Conservation (phyloP, 2,329 filamentous ascomycete species). For the Aspergillus clavatus region DNA sequence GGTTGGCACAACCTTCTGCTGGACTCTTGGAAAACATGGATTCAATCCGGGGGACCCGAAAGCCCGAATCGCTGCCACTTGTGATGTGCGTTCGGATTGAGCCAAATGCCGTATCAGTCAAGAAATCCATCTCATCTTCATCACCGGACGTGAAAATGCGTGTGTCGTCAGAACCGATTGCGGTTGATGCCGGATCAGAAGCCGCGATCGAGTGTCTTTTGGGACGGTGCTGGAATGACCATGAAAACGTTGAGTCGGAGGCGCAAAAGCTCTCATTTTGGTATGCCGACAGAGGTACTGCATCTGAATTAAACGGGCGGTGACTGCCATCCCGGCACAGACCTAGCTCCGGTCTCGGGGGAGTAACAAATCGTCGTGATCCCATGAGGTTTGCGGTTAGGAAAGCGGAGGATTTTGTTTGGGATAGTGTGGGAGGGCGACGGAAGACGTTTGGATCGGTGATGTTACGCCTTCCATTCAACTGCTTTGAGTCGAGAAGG, state of each 20-base stretch:
- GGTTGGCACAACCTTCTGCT: conserved; percentile 32
- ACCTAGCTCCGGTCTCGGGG: conserved; percentile 21
- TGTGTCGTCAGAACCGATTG: conserved; percentile 58
- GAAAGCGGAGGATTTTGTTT: conserved; percentile 17
- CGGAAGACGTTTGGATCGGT: conserved; percentile 38
- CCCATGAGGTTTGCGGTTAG: conserved; percentile 11
- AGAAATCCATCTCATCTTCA: conserved; percentile 57
- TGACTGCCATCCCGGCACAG: conserved; percentile 11
- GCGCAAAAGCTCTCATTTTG: conserved; percentile 19
- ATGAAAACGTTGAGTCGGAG: conserved; percentile 18
- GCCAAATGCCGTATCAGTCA: conserved; percentile 60
- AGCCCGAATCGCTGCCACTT: conserved; percentile 48
- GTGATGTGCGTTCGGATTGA: conserved; percentile 58
- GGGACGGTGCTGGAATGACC: conserved; percentile 34
- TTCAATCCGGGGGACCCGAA: conserved; percentile 56
- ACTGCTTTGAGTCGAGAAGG: conserved; percentile 18
- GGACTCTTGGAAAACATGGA: conserved; percentile 59
- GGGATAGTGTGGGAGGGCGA: conserved; percentile 30
- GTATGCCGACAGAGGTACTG: conserved; percentile 25
- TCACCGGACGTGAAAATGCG: conserved; percentile 54
- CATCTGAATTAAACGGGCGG: conserved; percentile 25
- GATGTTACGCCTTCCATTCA: conserved; percentile 35
- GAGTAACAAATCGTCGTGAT: conserved; percentile 12
- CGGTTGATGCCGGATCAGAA: conserved; percentile 56
- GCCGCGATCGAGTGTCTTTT: conserved; percentile 53